Evolutionary conservation across 192 early-diverging fungal genomes (phyloP).

Genomic region (Polychytrium aggregatum): DNA sequence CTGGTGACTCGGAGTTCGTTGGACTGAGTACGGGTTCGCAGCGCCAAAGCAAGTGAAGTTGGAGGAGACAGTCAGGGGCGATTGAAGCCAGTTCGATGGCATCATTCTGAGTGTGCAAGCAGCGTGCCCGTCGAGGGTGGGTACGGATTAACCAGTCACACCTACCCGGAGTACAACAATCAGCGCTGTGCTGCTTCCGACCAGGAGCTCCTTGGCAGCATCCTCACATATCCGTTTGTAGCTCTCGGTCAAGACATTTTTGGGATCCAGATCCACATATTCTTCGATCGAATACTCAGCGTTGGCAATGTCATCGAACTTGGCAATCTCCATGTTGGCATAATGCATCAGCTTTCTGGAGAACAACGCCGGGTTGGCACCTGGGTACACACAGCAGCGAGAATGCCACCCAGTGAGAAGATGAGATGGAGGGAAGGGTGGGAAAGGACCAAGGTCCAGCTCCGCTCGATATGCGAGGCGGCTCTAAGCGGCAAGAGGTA

Average conservation of each 20-base stretch:
- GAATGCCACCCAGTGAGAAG: no score
- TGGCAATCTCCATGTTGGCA: constrained; percentile 66
- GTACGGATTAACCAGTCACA: no score
- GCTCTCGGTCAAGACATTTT: constrained; percentile 67
- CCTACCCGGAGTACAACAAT: constrained; percentile 64
- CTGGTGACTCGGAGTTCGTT: constrained; percentile 92
- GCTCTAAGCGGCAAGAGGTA: no score
- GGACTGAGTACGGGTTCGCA: constrained; percentile 30
- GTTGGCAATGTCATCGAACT: constrained; percentile 71
- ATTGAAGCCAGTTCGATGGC: not conserved
- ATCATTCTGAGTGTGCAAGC: not conserved
- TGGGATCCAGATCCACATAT: constrained; percentile 69
- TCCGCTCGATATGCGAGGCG: constrained; percentile 11
- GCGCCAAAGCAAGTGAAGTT: no score
- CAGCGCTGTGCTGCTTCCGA: constrained; percentile 87
- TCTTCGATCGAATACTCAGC: constrained; percentile 55
- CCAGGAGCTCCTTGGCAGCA: constrained; percentile 57
- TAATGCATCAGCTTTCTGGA: constrained; percentile 93
- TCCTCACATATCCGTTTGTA: constrained; percentile 66
- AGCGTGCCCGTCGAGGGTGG: no score
- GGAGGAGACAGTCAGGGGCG: no score
- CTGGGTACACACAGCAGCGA: no score
- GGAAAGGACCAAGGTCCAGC: not conserved
- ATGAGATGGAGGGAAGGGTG: not conserved
- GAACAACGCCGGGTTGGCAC: constrained; percentile 84